phyloP scores from a whole-genome alignment of 225 moss, liverwort and hornwort species.

The Ulota crispa region DNA sequence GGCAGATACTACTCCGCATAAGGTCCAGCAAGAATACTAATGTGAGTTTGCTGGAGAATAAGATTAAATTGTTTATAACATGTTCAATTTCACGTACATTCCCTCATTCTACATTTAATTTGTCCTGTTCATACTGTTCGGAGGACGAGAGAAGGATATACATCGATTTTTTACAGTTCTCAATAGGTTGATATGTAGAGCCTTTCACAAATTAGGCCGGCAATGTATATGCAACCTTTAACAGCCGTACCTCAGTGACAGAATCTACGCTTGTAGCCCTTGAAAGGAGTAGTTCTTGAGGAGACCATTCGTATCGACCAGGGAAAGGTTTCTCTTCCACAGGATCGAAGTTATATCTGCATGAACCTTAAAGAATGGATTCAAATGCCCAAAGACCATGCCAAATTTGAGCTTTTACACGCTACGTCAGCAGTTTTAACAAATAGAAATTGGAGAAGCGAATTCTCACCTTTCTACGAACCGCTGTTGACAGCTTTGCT shows the following conservation, averaged over 20 bases:
- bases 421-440: neutral
- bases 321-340: constrained; percentile 37
- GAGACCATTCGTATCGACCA: constrained; percentile 45
- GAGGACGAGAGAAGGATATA: constrained; percentile 10
- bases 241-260: constrained; percentile 24
- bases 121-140: neutral
- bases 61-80: neutral
- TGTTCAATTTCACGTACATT: constrained; percentile 22
- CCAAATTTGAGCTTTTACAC: neutral
- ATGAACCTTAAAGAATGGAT: constrained; percentile 9
- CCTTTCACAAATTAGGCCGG: constrained; percentile 18
- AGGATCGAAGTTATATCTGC: constrained; percentile 56
- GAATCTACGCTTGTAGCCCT: constrained; percentile 32
- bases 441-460: neutral
- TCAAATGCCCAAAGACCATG: constrained; percentile 4
- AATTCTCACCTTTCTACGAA: constrained; percentile 42
- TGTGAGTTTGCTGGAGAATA: neutral
- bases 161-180: constrained; percentile 20
- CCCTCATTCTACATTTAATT: constrained; percentile 9
- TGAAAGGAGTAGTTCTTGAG: constrained; percentile 20
- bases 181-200: neutral
- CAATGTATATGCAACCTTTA: constrained; percentile 29
- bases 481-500: constrained; percentile 36
- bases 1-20: neutral
- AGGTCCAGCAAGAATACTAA: constrained; percentile 4